A percentile compares a stretch with the other conserved stretches of the same genome.
phyloP scores from a whole-genome alignment of 2,329 filamentous ascomycete species.

The Botrytis deweyae region DNA sequence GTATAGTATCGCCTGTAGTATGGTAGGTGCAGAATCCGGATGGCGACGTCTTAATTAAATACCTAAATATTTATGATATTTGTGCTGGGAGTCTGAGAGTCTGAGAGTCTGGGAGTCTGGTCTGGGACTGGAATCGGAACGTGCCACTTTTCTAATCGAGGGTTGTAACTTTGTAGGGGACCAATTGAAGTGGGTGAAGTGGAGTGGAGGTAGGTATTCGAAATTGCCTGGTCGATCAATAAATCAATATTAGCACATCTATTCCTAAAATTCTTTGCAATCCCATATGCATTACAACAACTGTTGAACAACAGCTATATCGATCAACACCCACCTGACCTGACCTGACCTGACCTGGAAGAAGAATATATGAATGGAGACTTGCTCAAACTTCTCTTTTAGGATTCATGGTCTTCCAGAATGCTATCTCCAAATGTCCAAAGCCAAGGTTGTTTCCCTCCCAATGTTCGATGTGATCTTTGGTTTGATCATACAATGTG shows the following conservation, averaged over 20 bases:
- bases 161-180: constrained; percentile 1
- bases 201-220: constrained; percentile 14
- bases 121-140: background rate
- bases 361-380: constrained; percentile 1
- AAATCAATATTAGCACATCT: constrained; percentile 16
- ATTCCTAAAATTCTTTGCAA: background rate
- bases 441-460: background rate
- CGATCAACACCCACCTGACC: background rate
- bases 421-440: background rate
- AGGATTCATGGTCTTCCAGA: constrained; percentile 6
- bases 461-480: background rate
- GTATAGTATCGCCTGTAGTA: background rate
- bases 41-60: background rate
- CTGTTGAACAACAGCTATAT: background rate
- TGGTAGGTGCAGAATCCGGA: constrained; percentile 7
- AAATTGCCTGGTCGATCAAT: constrained; percentile 7
- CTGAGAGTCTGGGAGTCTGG: background rate
- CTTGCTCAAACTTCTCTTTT: constrained; percentile 13
- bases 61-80: background rate
- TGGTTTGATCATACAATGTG: background rate
- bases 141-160: constrained; percentile 17
- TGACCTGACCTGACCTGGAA: background rate
- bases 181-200: background rate
- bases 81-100: background rate
- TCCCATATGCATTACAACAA: background rate